Evolutionary conservation across 2,329 filamentous ascomycete genomes (phyloP).

Genomic region (Fusarium siculi): DNA sequence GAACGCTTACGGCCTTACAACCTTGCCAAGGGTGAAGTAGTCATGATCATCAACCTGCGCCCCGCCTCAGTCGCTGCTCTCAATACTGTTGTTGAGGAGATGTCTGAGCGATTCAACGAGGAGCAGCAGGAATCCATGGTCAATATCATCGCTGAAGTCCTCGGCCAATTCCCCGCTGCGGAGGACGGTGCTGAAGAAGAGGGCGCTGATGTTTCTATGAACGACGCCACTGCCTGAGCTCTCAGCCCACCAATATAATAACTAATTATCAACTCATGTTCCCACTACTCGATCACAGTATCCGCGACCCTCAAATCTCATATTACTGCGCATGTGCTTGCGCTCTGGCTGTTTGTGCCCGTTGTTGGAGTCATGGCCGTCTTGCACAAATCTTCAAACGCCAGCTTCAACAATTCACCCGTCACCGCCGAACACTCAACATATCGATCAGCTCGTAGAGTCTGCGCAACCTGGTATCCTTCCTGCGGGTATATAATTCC

Average conservation of each 20-base stretch:
- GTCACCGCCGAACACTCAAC: slow-evolving; percentile 72
- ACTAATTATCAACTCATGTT: background rate
- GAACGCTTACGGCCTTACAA: slow-evolving; percentile 65
- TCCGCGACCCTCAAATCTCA: slow-evolving; percentile 46
- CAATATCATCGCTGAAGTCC: slow-evolving; percentile 64
- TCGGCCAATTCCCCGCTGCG: slow-evolving; percentile 61
- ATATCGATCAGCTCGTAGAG: slow-evolving; percentile 70
- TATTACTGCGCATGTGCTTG: slow-evolving; percentile 64
- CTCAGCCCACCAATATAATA: slow-evolving; percentile 7
- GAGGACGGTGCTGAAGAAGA: slow-evolving; percentile 43
- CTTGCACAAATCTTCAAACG: slow-evolving; percentile 69
- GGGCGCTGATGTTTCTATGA: slow-evolving; percentile 51
- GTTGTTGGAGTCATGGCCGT: slow-evolving; percentile 63
- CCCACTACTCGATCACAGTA: background rate
- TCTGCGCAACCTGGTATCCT: slow-evolving; percentile 65
- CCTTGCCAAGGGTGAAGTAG: slow-evolving; percentile 73
- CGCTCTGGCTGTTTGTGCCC: slow-evolving; percentile 62
- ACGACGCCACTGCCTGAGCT: slow-evolving; percentile 47
- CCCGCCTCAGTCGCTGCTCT: slow-evolving; percentile 67
- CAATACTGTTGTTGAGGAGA: slow-evolving; percentile 73
- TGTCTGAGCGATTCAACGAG: slow-evolving; percentile 67
- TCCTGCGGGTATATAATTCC: slow-evolving; percentile 71
- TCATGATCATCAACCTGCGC: slow-evolving; percentile 75
- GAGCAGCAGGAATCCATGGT: slow-evolving; percentile 70
- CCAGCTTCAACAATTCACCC: slow-evolving; percentile 66